Percentiles rank a stretch among this genome's conserved stretches.
Evolutionary conservation across 345 rosid species (phyloP).

Genomic region (Turritis glabra): DNA sequence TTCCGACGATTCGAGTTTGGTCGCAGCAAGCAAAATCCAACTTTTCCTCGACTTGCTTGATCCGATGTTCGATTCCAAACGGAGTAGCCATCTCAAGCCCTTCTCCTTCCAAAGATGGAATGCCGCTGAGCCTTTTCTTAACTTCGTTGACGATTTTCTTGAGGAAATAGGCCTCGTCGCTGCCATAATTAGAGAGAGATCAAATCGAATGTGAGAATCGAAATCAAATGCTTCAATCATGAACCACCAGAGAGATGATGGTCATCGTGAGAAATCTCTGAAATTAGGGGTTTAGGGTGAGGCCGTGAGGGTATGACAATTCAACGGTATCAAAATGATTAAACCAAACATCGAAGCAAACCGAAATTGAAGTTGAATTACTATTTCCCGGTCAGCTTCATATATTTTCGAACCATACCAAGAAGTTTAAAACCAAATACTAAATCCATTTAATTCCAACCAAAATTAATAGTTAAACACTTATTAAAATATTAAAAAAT

Average conservation of each 20-base stretch:
- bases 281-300: not conserved
- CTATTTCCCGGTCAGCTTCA: not conserved
- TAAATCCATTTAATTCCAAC: too few species aligned
- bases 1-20: constrained; percentile 17
- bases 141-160: not conserved
- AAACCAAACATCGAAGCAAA: not conserved
- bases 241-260: too few species aligned
- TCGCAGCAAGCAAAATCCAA: not conserved
- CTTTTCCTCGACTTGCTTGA: constrained; percentile 9
- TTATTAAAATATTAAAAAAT: too few species aligned
- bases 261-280: not conserved
- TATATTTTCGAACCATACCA: not conserved
- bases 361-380: not conserved
- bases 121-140: not conserved
- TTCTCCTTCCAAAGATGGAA: constrained; percentile 13
- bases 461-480: too few species aligned
- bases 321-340: not conserved
- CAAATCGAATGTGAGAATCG: not conserved
- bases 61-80: constrained; percentile 11
- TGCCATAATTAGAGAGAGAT: not conserved
- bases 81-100: not conserved
- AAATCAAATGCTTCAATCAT: not conserved
- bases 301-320: not conserved
- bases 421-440: too few species aligned
- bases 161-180: not conserved